These are phyloP conservation scores for Iberis pinnata DNA, from an alignment of 345 rosid genomes.

Conservation along the genomic window DNA sequence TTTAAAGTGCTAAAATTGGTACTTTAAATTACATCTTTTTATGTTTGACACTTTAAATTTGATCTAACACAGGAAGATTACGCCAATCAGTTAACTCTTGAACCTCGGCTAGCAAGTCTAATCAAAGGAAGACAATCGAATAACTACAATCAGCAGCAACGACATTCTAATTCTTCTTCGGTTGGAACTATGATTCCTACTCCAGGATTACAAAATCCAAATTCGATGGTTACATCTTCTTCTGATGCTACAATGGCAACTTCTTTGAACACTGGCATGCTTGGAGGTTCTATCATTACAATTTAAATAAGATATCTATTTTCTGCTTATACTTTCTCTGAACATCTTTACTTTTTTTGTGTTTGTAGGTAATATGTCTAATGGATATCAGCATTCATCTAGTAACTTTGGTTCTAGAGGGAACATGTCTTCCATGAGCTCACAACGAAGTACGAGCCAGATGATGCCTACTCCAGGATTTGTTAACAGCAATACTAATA, in stretches of 20 bases:
- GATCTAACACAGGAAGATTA: constrained; percentile 62
- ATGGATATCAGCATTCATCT: constrained; percentile 75
- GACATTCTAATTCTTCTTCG: constrained; percentile 55
- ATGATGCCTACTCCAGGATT: constrained; percentile 99
- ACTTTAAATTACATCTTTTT: background rate
- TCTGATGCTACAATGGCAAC: constrained; percentile 53
- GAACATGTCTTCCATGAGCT: constrained; percentile 59
- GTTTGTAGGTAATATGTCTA: constrained; percentile 58
- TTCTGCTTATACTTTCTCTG: constrained; percentile 12
- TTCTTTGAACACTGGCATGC: constrained; percentile 52
- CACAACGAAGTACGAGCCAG: constrained; percentile 64
- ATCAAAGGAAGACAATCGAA: constrained; percentile 39
- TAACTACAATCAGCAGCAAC: constrained; percentile 48
- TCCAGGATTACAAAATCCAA: constrained; percentile 82
- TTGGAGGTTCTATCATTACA: constrained; percentile 44
- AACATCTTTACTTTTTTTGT: constrained; percentile 8
- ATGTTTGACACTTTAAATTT: background rate
- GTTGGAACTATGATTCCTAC: constrained; percentile 92
- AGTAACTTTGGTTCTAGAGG: constrained; percentile 75
- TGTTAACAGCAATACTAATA: constrained; percentile 40
- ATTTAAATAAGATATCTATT: constrained; percentile 31
- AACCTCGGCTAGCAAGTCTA: constrained; percentile 52
- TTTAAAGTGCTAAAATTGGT: background rate
- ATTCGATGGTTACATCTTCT: constrained; percentile 54
- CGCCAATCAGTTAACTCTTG: constrained; percentile 64